Conservation (phyloP, 345 rosid species). For the Capsella bursapastoris region DNA sequence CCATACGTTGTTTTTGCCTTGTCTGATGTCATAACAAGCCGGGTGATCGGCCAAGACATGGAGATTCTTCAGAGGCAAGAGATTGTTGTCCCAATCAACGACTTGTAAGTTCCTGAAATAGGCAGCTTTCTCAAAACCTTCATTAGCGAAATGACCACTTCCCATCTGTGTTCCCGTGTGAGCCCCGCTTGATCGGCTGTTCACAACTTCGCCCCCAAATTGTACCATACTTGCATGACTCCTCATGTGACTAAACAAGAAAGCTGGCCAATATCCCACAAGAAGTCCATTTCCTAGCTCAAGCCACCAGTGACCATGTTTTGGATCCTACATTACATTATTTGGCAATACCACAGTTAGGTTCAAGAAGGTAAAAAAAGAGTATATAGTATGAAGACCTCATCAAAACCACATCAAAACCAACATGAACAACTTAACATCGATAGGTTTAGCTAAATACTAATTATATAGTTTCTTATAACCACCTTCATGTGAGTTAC, state of each 20-base stretch:
- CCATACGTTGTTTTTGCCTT: slow-evolving; percentile 81
- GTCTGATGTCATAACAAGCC: slow-evolving; percentile 89
- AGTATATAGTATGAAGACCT: neutral
- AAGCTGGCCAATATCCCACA: slow-evolving; percentile 96
- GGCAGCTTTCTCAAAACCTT: slow-evolving; percentile 87
- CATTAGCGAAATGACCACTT: slow-evolving; percentile 88
- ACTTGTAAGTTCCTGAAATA: slow-evolving; percentile 84
- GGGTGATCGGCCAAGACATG: slow-evolving; percentile 83
- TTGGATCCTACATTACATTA: slow-evolving; percentile 69
- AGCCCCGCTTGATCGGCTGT: slow-evolving; percentile 63
- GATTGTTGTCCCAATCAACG: slow-evolving; percentile 96
- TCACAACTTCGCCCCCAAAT: slow-evolving; percentile 93
- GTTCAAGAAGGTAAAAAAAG: neutral
- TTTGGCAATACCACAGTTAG: neutral
- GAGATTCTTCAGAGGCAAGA: slow-evolving; percentile 73
- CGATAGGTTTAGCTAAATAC: neutral
- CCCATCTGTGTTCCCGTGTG: slow-evolving; percentile 98
- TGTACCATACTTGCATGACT: slow-evolving; percentile 96
- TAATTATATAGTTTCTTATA: neutral
- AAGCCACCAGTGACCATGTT: slow-evolving; percentile 99
- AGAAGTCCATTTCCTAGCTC: slow-evolving; percentile 81
- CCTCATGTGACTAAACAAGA: slow-evolving; percentile 82
- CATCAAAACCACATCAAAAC: neutral
- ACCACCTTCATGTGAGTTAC: slow-evolving; percentile 1
- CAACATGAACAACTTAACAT: neutral